Evolutionary conservation across 192 early-diverging fungal genomes (phyloP).

Genomic region (Podila clonocystis): DNA sequence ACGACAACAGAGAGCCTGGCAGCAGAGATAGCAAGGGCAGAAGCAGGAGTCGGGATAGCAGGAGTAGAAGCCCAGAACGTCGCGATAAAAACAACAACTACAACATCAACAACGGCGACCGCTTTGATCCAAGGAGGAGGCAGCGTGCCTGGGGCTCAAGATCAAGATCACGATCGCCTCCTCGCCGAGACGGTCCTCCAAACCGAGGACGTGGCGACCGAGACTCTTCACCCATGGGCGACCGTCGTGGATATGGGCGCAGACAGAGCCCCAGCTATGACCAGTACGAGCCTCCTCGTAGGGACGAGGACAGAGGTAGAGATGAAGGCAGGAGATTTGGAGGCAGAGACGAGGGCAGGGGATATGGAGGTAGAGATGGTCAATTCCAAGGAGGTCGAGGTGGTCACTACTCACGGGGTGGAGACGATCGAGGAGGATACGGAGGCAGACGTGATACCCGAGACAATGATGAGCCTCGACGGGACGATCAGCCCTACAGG

Average conservation of each 20-base stretch:
- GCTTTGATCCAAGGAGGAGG: background rate
- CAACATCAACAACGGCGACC: background rate
- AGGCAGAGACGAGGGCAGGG: background rate
- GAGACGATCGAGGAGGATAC: background rate
- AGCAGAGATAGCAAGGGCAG: background rate
- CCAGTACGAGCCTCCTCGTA: background rate
- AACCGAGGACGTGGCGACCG: background rate
- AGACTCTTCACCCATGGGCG: background rate
- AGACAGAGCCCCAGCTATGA: constrained; percentile 2
- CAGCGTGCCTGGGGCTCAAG: background rate
- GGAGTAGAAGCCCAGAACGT: background rate
- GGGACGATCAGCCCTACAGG: constrained; percentile 16
- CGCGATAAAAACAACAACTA: background rate
- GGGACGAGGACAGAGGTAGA: background rate
- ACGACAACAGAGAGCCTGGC: background rate
- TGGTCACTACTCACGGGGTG: background rate
- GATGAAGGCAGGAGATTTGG: background rate
- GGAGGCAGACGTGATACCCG: constrained; percentile 7
- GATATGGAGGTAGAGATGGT: background rate
- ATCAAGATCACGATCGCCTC: constrained; percentile 1
- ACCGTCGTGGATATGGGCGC: background rate
- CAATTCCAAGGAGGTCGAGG: background rate
- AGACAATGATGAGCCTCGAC: background rate
- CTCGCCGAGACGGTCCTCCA: background rate
- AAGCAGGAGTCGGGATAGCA: background rate